These are phyloP conservation scores for Suillus discolor DNA, from an alignment of 768 basidiomycete species.

Conservation along the genomic window DNA sequence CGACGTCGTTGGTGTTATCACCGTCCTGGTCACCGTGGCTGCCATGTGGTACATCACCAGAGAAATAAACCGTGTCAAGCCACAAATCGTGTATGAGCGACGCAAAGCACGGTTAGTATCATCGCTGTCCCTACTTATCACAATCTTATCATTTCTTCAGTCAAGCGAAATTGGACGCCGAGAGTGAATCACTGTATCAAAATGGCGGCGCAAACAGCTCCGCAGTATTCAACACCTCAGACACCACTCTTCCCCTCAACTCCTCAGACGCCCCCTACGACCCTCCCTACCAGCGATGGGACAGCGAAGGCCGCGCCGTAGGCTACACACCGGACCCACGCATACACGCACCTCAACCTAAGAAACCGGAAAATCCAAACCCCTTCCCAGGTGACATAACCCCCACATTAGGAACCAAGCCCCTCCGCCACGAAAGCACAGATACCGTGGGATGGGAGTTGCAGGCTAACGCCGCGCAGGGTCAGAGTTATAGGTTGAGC, in stretches of 20 bases:
- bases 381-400: slow-evolving; percentile 20
- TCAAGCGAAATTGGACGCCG: slow-evolving; percentile 52
- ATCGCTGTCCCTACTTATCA: background rate
- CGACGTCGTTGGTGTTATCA: slow-evolving; percentile 66
- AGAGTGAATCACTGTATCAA: slow-evolving; percentile 28
- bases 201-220: slow-evolving; percentile 30
- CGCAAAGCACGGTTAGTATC: slow-evolving; percentile 65
- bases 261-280: slow-evolving; percentile 36
- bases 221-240: slow-evolving; percentile 41
- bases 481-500: slow-evolving; percentile 26
- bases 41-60: slow-evolving; percentile 86
- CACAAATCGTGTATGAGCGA: slow-evolving; percentile 64
- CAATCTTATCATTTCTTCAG: slow-evolving; percentile 32
- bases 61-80: slow-evolving; percentile 70
- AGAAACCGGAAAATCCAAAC: slow-evolving; percentile 20
- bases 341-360: slow-evolving; percentile 56
- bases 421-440: slow-evolving; percentile 28
- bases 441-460: slow-evolving; percentile 35
- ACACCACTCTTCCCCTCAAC: slow-evolving; percentile 42
- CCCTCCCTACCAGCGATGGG: slow-evolving; percentile 51
- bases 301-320: slow-evolving; percentile 48
- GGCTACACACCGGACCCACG: slow-evolving; percentile 48
- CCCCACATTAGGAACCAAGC: slow-evolving; percentile 13
- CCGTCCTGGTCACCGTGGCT: slow-evolving; percentile 67
- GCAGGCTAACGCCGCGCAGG: slow-evolving; percentile 27